Evolutionary conservation across 306 rosid species (phyloP).

Genomic region (Lithocarpus polystachyus): DNA sequence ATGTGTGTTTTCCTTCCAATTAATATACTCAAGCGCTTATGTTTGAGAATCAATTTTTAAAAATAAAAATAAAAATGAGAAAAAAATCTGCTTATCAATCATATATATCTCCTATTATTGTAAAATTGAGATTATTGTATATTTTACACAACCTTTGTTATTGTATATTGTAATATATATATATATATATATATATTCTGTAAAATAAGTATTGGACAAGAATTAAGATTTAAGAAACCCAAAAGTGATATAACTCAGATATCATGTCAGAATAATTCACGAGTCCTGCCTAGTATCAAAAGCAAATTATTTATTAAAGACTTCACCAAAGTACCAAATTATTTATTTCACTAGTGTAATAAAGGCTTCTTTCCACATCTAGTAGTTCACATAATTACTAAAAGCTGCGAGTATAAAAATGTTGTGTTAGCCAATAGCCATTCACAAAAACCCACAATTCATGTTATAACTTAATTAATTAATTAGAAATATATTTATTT

Average conservation of each 20-base stretch:
- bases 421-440: conserved; percentile 25
- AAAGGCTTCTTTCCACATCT: conserved; percentile 24
- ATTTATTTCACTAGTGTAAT: conserved; percentile 23
- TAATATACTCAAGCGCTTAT: too few relatives aligned
- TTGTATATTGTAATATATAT: too few relatives aligned
- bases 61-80: too few relatives aligned
- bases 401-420: conserved; percentile 6
- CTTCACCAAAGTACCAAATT: conserved; percentile 44
- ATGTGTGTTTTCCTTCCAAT: too few relatives aligned
- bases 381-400: conserved; percentile 17
- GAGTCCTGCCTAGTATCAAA: not conserved
- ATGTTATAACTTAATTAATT: conserved; percentile 4
- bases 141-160: too few relatives aligned
- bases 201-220: too few relatives aligned
- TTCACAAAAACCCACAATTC: conserved; percentile 33
- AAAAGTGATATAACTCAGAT: not conserved
- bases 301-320: conserved; percentile 5
- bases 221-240: not conserved
- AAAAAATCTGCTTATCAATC: too few relatives aligned
- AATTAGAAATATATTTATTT: too few relatives aligned
- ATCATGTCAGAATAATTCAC: not conserved
- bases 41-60: too few relatives aligned
- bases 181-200: too few relatives aligned
- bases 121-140: too few relatives aligned
- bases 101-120: too few relatives aligned